Base-by-base conservation (phyloP, 257 asterid species). In the Henckelia pumila region DNA sequence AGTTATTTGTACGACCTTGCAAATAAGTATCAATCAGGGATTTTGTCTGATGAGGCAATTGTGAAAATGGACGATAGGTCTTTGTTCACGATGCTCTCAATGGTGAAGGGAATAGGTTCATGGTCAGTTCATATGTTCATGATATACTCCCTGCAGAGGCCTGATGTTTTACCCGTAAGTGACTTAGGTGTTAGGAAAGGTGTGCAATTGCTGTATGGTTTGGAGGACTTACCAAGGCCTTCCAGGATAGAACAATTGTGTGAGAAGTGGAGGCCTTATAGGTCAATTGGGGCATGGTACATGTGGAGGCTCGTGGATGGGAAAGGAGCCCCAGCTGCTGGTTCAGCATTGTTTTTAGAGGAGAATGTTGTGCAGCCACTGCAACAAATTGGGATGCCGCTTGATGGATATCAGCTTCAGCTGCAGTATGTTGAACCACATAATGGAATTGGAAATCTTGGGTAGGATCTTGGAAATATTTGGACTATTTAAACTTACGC, bases 61-160 rank as follows among this genome's bases (percentile, higher is more conserved):
- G 94, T 93, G 61, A 88, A 85, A 73, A 90, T 93, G 98, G 98
- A 93, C 44, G 98, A 93, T 59, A 86, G 85, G 78, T 86, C 95
- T 11, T 71, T 93, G 78, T 89, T 88, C 77, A 85, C 96, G 0
- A 89, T 90, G 97, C 91, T 93, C n/a, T 84, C 96, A 1, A 93
- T 90, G 97, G 98, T 93, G 72, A 93, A 93, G 75, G 98, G 98
- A 35, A 93, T 93, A 49, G 98, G 98, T 23, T 84, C 97, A 1
- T 93, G 98, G 98, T 89, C 97, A 7, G 98, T 93, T 28, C 97
- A 93, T 58, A 93, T 93, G 98, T 93, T 93, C 71, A 93, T 93
- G 98, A 85, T 93, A 21, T 93, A 86, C 71, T 90, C 97, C 4
- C 78, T 93, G 69, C 95, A 90, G 30, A 81, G 98, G 69, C 97